These are phyloP conservation scores for Exophiala sp. DNA, from an alignment of 2,329 filamentous ascomycete genomes.

Conservation along the genomic window DNA sequence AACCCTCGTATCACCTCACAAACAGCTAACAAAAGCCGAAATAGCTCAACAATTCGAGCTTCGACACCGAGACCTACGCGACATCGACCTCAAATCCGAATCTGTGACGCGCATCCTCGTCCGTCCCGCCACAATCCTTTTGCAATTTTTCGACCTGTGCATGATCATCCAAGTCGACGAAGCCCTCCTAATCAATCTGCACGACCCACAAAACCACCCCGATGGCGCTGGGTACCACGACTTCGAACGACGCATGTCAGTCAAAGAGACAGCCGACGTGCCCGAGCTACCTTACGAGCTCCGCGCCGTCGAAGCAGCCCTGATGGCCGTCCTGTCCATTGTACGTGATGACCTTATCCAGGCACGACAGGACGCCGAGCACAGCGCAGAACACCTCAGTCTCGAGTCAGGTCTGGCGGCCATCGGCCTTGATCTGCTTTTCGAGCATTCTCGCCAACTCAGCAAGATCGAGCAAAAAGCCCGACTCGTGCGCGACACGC, in stretches of 20 bases:
- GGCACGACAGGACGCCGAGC: slow-evolving; percentile 12
- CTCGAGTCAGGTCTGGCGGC: slow-evolving; percentile 20
- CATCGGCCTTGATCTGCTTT: slow-evolving; percentile 29
- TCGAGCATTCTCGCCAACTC: slow-evolving; percentile 31
- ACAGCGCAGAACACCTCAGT: slow-evolving; percentile 8
- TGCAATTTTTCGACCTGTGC: slow-evolving; percentile 38
- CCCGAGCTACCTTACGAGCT: slow-evolving; percentile 34
- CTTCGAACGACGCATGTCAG: slow-evolving; percentile 29
- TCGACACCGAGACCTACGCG: slow-evolving; percentile 34
- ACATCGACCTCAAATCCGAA: slow-evolving; percentile 34
- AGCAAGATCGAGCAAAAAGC: slow-evolving; percentile 34
- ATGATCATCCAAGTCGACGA: slow-evolving; percentile 35
- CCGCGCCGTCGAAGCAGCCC: slow-evolving; percentile 35
- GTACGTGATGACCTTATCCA: slow-evolving; percentile 31
- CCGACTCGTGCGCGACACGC: slow-evolving; percentile 33
- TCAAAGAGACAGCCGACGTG: slow-evolving; percentile 21
- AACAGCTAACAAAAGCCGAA: slow-evolving; percentile 17
- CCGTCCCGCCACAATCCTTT: slow-evolving; percentile 33
- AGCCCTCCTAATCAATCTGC: slow-evolving; percentile 32
- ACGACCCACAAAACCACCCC: slow-evolving; percentile 5
- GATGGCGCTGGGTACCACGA: slow-evolving; percentile 27
- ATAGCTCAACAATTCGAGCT: slow-evolving; percentile 22
- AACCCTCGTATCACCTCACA: slow-evolving; percentile 5
- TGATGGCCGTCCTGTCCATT: slow-evolving; percentile 34
- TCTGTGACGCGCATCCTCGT: slow-evolving; percentile 36